Conservation (phyloP, 225 moss, liverwort and hornwort species). For the Anthoceros angustus region DNA sequence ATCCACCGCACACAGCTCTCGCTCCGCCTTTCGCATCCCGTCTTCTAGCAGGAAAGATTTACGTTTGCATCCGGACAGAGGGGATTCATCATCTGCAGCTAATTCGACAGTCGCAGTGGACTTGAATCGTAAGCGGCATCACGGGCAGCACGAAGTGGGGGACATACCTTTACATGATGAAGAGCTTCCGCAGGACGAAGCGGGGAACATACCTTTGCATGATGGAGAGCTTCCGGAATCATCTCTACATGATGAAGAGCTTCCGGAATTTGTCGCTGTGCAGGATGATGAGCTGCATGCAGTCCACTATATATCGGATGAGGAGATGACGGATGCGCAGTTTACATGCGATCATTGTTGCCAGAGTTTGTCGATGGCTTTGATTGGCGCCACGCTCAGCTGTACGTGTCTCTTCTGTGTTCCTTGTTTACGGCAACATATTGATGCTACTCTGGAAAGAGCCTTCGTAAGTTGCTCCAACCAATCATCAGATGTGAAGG, state of each 20-base stretch:
- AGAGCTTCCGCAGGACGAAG: background rate
- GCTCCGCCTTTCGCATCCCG: too few species aligned
- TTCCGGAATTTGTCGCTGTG: background rate
- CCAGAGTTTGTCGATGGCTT: constrained; percentile 16
- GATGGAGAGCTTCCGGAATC: too few species aligned
- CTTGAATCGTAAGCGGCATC: background rate
- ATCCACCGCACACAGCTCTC: too few species aligned
- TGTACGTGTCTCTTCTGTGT: constrained; percentile 39
- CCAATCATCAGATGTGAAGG: background rate
- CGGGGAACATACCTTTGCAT: too few species aligned
- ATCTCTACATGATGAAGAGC: background rate
- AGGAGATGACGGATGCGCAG: constrained; percentile 15
- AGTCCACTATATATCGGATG: constrained; percentile 15
- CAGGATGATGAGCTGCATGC: background rate
- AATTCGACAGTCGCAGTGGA: background rate
- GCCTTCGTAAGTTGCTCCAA: background rate
- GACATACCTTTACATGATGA: background rate
- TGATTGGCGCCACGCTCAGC: constrained; percentile 20
- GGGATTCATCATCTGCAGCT: background rate
- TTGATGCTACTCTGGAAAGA: constrained; percentile 12
- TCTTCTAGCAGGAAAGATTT: background rate
- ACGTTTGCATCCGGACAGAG: background rate
- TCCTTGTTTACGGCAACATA: constrained; percentile 29
- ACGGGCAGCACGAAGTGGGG: background rate
- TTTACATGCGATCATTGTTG: constrained; percentile 36